Percentiles rank a stretch among this genome's conserved stretches.
phyloP scores from a whole-genome alignment of 768 basidiomycete genomes.

The Leccinum longicurvipes region DNA sequence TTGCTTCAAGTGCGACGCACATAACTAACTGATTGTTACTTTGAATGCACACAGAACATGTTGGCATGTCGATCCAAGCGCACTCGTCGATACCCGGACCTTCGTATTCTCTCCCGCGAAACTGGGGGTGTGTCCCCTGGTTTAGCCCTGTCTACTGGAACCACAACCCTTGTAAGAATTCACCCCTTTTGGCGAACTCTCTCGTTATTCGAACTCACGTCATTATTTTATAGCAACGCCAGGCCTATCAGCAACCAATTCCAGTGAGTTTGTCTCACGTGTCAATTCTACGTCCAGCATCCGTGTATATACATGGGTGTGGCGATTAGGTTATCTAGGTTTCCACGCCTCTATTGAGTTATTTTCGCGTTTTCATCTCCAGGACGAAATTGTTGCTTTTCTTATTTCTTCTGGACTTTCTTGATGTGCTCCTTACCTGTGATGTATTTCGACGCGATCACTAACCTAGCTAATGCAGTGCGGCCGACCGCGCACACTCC shows the following conservation, averaged over 20 bases:
- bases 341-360: not conserved
- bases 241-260: not conserved
- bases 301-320: not conserved
- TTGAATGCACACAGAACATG: conserved; percentile 10
- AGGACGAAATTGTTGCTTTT: not conserved
- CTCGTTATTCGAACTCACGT: not conserved
- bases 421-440: not conserved
- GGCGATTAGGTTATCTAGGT: not conserved
- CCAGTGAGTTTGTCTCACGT: conserved; percentile 6
- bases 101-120: not conserved
- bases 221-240: not conserved
- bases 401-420: not conserved
- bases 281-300: not conserved
- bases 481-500: conserved; percentile 1
- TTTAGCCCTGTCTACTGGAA: conserved; percentile 12
- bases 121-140: not conserved
- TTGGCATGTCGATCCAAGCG: conserved; percentile 13
- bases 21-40: not conserved
- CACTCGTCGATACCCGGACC: not conserved
- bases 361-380: not conserved
- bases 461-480: conserved; percentile 8
- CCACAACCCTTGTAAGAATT: conserved; percentile 5
- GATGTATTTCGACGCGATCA: not conserved
- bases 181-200: not conserved
- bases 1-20: not conserved